Base-by-base conservation (phyloP, 495 filamentous ascomycete species). In the Lepraria neglecta region DNA sequence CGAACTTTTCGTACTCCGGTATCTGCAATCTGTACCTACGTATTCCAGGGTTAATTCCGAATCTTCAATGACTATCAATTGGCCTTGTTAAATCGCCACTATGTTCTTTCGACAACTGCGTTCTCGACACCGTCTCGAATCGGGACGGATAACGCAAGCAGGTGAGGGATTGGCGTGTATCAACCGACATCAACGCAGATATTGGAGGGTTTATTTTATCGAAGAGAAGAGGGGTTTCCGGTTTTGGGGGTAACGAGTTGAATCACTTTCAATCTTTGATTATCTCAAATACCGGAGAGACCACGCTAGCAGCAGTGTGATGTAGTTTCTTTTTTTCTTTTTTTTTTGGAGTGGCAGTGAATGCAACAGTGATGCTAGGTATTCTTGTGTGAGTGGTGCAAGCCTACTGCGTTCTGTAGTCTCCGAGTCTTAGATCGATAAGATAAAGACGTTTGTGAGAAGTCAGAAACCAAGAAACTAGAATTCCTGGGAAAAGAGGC, bases 101-200 rank as follows among this genome's bases (percentile, higher is more conserved):
- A 77, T 88, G 85, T 62, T 80, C 81, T 82, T 79, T 82, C 48
- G 85, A 88, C 59, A 89, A 76, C 70, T 87, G 85, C 54, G 82
- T 78, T 82, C 85, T 87, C 74, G 85, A 86, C 69, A 87, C 78
- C 72, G 82, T 77, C 80, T 84, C 81, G 75, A 87, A 83, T 75
- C 86, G 82, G 72, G 82, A 82, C 56, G 85, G 85, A 73, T 84
- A 84, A 65, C 84, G 81, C 70, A 88, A 76, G 69, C 84, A 87
- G 63, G 84, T 80, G 68, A 85, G 79, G 69, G 82, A 81, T 74
- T 83, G 78, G 70, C 85, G 84, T 70, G 83, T 75, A 75, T 86
- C 83, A 85, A 84, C 83, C 83, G 86, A 89, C 86, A 89, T 89
- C 84, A 86, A 89, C 67, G 65, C 60, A 65, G 51, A 56, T 56